Evolutionary conservation across 441 rosid genomes (phyloP).

Genomic region (Populus hybrid): DNA sequence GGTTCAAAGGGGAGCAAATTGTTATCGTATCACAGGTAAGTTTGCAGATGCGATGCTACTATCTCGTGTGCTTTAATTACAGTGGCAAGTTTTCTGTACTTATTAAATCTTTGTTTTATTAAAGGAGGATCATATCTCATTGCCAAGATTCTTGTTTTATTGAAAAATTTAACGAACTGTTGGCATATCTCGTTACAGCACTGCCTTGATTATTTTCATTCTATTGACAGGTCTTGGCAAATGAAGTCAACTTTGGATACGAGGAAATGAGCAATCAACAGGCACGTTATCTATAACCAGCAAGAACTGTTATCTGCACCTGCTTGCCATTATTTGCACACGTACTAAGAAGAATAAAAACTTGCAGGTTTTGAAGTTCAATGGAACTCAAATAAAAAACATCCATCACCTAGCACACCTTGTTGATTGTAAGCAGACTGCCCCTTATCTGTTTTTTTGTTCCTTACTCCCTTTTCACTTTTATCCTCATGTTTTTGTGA

Average conservation of each 20-base stretch:
- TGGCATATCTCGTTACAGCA: neutral
- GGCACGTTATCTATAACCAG: constrained; percentile 29
- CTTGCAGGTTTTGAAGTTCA: constrained; percentile 72
- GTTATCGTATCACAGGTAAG: constrained; percentile 90
- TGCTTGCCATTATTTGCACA: neutral
- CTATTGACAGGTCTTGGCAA: constrained; percentile 72
- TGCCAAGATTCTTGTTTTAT: neutral
- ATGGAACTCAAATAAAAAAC: constrained; percentile 67
- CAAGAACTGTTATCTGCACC: neutral
- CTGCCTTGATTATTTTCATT: neutral
- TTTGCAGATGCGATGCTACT: neutral
- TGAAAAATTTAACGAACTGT: neutral
- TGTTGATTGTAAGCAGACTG: constrained; percentile 52
- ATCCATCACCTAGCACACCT: constrained; percentile 88
- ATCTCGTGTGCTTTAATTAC: neutral
- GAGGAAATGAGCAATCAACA: constrained; percentile 94
- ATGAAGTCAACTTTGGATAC: constrained; percentile 86
- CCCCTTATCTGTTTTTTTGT: neutral
- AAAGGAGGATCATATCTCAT: neutral
- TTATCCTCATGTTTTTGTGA: constrained; percentile 4
- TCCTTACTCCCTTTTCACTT: neutral
- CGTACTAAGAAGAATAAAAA: neutral
- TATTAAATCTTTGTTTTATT: neutral
- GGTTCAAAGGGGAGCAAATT: constrained; percentile 84
- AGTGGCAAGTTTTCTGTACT: neutral